Evolutionary conservation across 345 rosid genomes (phyloP).

Genomic region (Ricinus communis): DNA sequence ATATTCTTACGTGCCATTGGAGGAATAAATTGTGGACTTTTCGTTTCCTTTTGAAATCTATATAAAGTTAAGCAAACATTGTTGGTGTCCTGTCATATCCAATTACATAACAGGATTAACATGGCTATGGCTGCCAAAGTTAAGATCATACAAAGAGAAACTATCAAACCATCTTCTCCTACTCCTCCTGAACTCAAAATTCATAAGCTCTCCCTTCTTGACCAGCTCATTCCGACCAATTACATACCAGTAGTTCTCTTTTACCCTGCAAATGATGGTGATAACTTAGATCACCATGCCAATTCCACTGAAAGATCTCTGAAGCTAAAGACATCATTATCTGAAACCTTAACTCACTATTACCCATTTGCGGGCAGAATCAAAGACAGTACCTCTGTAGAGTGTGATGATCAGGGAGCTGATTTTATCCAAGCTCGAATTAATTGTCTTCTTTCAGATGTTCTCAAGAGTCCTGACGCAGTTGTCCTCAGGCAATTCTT

Average conservation of each 20-base stretch:
- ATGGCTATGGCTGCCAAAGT: no score
- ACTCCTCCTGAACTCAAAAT: constrained; percentile 33
- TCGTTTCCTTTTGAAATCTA: no score
- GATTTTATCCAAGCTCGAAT: not conserved
- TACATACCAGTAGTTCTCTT: constrained; percentile 30
- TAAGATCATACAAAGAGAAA: constrained; percentile 6
- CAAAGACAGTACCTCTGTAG: constrained; percentile 23
- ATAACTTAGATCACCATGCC: not conserved
- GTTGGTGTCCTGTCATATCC: no score
- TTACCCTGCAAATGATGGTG: constrained; percentile 17
- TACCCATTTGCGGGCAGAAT: constrained; percentile 51
- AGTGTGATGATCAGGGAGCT: constrained; percentile 28
- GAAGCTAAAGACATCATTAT: constrained; percentile 39
- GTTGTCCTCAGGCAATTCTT: constrained; percentile 6
- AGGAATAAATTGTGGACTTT: no score
- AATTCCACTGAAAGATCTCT: not conserved
- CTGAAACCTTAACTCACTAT: constrained; percentile 38
- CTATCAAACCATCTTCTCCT: constrained; percentile 37
- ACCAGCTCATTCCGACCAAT: constrained; percentile 29
- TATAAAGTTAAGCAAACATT: no score
- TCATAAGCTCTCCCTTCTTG: constrained; percentile 31
- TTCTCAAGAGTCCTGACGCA: not conserved
- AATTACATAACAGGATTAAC: no score
- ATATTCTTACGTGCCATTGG: no score
- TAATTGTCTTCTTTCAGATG: not conserved